phyloP scores from a whole-genome alignment of 257 asterid genomes.

The Solanum clarkiae region DNA sequence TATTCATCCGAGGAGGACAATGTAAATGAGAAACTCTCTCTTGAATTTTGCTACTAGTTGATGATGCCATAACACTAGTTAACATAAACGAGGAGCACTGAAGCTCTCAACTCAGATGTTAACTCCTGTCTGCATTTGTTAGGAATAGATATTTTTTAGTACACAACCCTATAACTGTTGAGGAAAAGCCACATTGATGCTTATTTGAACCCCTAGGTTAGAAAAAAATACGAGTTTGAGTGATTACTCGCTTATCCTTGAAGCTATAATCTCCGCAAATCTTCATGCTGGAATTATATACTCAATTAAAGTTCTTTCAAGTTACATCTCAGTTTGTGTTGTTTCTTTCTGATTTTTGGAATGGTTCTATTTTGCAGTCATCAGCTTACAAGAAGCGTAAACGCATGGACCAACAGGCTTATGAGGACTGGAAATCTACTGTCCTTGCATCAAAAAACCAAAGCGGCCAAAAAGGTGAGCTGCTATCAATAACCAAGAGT shows the following conservation, averaged over 20 bases:
- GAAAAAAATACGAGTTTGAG: neutral
- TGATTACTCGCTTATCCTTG: neutral
- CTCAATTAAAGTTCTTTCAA: neutral
- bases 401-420: slow-evolving; percentile 34
- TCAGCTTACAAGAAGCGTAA: slow-evolving; percentile 74
- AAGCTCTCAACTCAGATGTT: neutral
- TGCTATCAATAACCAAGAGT: neutral
- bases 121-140: neutral
- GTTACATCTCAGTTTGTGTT: neutral
- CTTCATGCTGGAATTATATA: neutral
- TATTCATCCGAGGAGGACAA: slow-evolving; percentile 56
- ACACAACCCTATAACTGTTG: neutral
- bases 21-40: slow-evolving; percentile 16
- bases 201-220: neutral
- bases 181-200: neutral
- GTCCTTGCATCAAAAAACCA: slow-evolving; percentile 50
- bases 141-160: neutral
- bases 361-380: slow-evolving; percentile 29
- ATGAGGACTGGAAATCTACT: slow-evolving; percentile 63
- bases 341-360: neutral
- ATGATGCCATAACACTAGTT: neutral
- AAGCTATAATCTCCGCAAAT: neutral
- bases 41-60: neutral
- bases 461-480: slow-evolving; percentile 36
- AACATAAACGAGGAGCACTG: neutral